Base-by-base conservation (phyloP, 2,329 filamentous ascomycete species). In the Alternaria ventricosa region DNA sequence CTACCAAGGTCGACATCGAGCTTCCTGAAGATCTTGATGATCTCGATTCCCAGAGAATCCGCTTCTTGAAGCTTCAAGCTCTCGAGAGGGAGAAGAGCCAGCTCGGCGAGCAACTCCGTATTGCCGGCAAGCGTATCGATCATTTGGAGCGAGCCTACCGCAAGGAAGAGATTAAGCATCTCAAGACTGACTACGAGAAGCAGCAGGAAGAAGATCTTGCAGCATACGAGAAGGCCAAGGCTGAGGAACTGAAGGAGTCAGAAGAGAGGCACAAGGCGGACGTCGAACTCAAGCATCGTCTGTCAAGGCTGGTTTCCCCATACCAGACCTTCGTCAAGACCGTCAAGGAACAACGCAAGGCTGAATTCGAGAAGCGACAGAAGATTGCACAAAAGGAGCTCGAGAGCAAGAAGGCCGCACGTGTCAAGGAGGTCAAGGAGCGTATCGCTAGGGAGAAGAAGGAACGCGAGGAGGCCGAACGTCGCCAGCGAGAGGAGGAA, bases 31-130 rank as follows among this genome's bases (percentile, higher is more conserved):
- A 98, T 81, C 92, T 90, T 80, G 94, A 93, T 81, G 82, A 84
- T 55, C 78, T 86, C 11, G 83, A 85, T 73, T 82, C 82, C 30
- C 75, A 78, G 55, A 90, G 91, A 68, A 92, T 99, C 73, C 94
- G 96, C 79, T 91, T 92, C 71, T 91, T 99, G 84, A 98, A 98
- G 86, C 88, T 99, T 61, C 92, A 93, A 65, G 95, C 97, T 82
- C 88, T 99, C 11, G 96, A 98, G 84, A 94, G 95, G 74, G 96
- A 98, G 86, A 99, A 98, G 90, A 97, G 95, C 77, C 94, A 96
- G 77, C 90, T 97, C 71, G 93, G 92, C 68, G 94, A 97, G 83
- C 93, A 92, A 79, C 88, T 98, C 57, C 91, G 94, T 74, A 89
- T 97, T 74, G 96, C 94, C 64, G 93, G 92, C 80, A 98, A 97